These are phyloP conservation scores for Xylogone sp. DNA, from an alignment of 2,329 filamentous ascomycete genomes.

Conservation along the genomic window DNA sequence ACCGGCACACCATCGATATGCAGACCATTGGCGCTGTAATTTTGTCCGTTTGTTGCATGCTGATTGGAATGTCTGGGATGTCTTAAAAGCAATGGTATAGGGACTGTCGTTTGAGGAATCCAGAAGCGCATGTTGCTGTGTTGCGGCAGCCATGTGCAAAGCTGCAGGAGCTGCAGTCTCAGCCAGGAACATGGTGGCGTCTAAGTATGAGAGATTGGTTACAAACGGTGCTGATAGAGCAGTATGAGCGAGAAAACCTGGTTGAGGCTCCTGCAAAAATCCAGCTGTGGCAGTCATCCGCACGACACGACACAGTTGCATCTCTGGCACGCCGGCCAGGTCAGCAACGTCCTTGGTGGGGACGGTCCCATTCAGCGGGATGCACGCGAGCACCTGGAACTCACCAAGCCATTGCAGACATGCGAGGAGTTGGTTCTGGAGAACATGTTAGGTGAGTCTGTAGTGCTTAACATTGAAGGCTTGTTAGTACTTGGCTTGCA, in stretches of 20 bases:
- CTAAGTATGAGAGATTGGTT: conserved; percentile 28
- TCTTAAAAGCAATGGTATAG: too few relatives aligned
- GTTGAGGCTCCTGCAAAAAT: conserved; percentile 31
- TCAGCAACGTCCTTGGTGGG: conserved; percentile 37
- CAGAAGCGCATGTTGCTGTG: too few relatives aligned
- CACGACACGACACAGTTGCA: conserved; percentile 32
- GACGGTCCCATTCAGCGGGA: conserved; percentile 35
- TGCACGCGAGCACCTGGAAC: conserved; percentile 39
- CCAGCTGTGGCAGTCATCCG: conserved; percentile 29
- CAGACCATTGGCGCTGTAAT: conserved; percentile 28
- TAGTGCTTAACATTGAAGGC: too few relatives aligned
- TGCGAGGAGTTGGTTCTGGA: conserved; percentile 28
- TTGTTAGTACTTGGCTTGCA: too few relatives aligned
- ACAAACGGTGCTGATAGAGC: conserved; percentile 34
- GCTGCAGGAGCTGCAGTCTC: conserved; percentile 31
- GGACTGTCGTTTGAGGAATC: too few relatives aligned
- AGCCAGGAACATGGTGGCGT: conserved; percentile 36
- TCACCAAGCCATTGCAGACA: conserved; percentile 41
- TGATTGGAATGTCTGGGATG: too few relatives aligned
- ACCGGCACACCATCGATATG: conserved; percentile 24
- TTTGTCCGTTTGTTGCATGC: conserved; percentile 10
- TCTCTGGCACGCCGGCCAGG: conserved; percentile 34
- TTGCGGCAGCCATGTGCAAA: conserved; percentile 32
- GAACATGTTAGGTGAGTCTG: too few relatives aligned
- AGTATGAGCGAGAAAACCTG: conserved; percentile 33